Base-by-base conservation (phyloP, 1,284 basidiomycete genomes). In the Ganoderma lingzhi region DNA sequence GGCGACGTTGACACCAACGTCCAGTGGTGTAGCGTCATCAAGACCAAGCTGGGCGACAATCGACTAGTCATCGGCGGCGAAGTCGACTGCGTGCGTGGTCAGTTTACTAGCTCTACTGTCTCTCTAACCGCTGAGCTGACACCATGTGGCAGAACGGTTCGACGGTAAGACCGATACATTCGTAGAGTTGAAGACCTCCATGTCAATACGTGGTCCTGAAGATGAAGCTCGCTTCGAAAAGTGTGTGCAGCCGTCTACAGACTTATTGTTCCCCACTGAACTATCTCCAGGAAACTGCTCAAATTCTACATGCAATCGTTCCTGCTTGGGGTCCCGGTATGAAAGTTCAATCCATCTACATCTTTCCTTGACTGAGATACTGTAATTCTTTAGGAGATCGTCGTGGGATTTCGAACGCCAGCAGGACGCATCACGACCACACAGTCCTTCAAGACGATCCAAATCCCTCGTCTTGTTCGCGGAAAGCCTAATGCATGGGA, bases 231-330 rank as follows among this genome's bases (percentile, higher is more conserved):
- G 84, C 66, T 99, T 99, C 75, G 95, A 97, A 79, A 93, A 91
- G 95, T 95, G 78, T 73, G 85, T 80, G 35, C 23, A 39, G 23
- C 32, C 1, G 14, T 19, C 5, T 39, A 8, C 19, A 8, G 55
- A 51, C 23, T 37, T 56, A 35, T 30, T 30, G 3, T 28, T 9
- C 28, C 55, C 66, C 2, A 69, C 61, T 28, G 32, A 53, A 14
- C 48, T 12, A 15, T 55, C 32, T n/a, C 17, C 67, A 82, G 92
- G 78, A 98, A 98, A 79, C 82, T 98, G 59, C 88, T 99, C 66
- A 97, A 97, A 78, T 96, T 97, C 82, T 99, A 97, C 86, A 92
- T 97, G 69, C 97, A 99, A 78, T 97, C 95, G 2, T 98, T 96
- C 80, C 86, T 98, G 23, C 87, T 98, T 53, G 96, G 96, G 56